phyloP scores from a whole-genome alignment of 2,329 filamentous ascomycete species.

The Pseudodiploospora longispora region DNA sequence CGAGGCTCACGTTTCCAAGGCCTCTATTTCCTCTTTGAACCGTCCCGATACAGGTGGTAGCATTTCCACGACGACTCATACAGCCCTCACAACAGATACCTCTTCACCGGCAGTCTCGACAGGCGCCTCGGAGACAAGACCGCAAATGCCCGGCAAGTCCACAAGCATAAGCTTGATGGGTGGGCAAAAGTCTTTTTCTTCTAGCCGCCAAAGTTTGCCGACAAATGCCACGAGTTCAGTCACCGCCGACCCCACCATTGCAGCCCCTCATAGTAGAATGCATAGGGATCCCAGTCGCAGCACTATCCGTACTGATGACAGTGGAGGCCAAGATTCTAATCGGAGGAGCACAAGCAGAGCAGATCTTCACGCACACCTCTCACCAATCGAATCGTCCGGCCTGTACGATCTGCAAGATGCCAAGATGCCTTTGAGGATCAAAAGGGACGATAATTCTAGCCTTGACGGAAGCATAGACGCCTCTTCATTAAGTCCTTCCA shows the following conservation, averaged over 20 bases:
- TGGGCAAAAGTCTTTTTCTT: constrained; percentile 33
- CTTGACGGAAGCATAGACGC: constrained; percentile 37
- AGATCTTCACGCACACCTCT: constrained; percentile 31
- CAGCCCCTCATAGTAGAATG: constrained; percentile 39
- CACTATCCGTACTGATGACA: constrained; percentile 35
- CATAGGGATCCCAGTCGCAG: constrained; percentile 39
- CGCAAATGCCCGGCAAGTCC: constrained; percentile 36
- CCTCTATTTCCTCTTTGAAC: constrained; percentile 31
- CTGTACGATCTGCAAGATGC: constrained; percentile 32
- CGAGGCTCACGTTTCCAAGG: constrained; percentile 32
- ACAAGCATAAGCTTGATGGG: constrained; percentile 40
- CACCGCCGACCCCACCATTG: constrained; percentile 35
- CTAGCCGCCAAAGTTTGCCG: constrained; percentile 31
- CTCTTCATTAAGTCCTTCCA: constrained; percentile 33
- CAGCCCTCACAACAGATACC: constrained; percentile 24
- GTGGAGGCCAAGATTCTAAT: constrained; percentile 25
- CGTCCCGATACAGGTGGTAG: constrained; percentile 29
- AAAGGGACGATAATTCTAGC: constrained; percentile 36
- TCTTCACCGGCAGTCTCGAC: constrained; percentile 28
- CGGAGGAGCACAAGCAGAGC: constrained; percentile 36
- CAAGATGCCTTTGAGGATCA: constrained; percentile 24
- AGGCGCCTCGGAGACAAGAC: constrained; percentile 29
- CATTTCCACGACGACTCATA: constrained; percentile 21
- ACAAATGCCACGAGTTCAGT: constrained; percentile 36
- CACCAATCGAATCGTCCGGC: constrained; percentile 20